Percentiles rank a stretch among this genome's conserved stretches.
phyloP scores from a whole-genome alignment of 2,329 filamentous ascomycete species.

The Aspergillus candidus region DNA sequence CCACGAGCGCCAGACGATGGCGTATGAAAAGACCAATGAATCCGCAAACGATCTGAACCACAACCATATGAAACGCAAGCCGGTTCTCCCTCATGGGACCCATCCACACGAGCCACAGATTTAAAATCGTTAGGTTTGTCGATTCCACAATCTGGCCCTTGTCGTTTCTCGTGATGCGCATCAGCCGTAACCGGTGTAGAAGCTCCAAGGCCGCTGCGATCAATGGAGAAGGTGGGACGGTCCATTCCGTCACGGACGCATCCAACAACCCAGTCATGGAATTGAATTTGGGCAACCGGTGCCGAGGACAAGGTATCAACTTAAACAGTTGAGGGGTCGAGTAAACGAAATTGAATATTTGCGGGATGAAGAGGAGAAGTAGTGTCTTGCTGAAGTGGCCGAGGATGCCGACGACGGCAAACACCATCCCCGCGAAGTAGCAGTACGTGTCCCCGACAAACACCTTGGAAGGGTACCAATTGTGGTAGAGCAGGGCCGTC shows the following conservation, averaged over 20 bases:
- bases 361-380: slow-evolving; percentile 80
- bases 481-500: slow-evolving; percentile 76
- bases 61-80: slow-evolving; percentile 70
- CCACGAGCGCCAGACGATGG: slow-evolving; percentile 75
- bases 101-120: slow-evolving; percentile 93
- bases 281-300: slow-evolving; percentile 86
- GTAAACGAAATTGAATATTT: slow-evolving; percentile 95
- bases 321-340: slow-evolving; percentile 87
- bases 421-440: slow-evolving; percentile 99
- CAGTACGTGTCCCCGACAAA: slow-evolving; percentile 99
- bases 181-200: slow-evolving; percentile 60
- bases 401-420: slow-evolving; percentile 91
- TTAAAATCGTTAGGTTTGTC: slow-evolving; percentile 87
- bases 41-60: slow-evolving; percentile 70
- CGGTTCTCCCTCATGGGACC: slow-evolving; percentile 84
- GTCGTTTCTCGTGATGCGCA: slow-evolving; percentile 62
- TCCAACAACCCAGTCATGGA: slow-evolving; percentile 77
- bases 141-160: slow-evolving; percentile 69
- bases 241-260: slow-evolving; percentile 75
- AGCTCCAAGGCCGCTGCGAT: slow-evolving; percentile 61
- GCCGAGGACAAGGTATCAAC: slow-evolving; percentile 83
- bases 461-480: slow-evolving; percentile 91
- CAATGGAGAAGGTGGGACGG: slow-evolving; percentile 60
- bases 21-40: slow-evolving; percentile 77
- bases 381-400: slow-evolving; percentile 98